Evolutionary conservation across 164 flowering plant genomes (phyloP).

Genomic region (Aristolochia contorta): DNA sequence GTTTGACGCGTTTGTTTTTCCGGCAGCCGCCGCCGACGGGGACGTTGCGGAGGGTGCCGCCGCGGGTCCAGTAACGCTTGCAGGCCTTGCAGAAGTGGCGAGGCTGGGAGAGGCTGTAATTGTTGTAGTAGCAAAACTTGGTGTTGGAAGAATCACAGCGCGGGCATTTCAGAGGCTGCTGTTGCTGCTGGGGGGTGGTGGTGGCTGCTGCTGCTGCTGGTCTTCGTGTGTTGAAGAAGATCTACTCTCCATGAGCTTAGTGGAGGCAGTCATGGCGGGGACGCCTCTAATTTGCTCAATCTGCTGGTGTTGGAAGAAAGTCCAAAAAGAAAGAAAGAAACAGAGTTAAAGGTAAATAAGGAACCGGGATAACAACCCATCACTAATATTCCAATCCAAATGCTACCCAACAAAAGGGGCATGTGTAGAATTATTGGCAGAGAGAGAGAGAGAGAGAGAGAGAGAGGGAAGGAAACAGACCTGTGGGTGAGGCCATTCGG

Average conservation of each 20-base stretch:
- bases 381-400: constrained; percentile 19
- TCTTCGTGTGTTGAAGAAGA: too few relatives aligned
- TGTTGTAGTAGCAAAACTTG: constrained; percentile 85
- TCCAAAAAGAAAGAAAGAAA: constrained; percentile 3
- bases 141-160: constrained; percentile 82
- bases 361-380: constrained; percentile 1
- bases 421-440: constrained; percentile 19
- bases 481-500: constrained; percentile 1
- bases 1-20: constrained; percentile 58
- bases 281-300: background rate
- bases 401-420: constrained; percentile 22
- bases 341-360: constrained; percentile 1
- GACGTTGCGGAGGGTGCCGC: constrained; percentile 79
- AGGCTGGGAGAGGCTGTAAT: constrained; percentile 79
- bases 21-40: constrained; percentile 82
- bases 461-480: background rate
- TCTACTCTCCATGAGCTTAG: too few relatives aligned
- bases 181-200: background rate
- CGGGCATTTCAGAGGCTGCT: constrained; percentile 45
- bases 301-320: background rate
- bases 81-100: constrained; percentile 84
- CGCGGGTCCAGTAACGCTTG: constrained; percentile 79
- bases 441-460: constrained; percentile 7
- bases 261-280: constrained; percentile 2
- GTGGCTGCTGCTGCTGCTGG: background rate